Evolutionary conservation across 2,329 filamentous ascomycete species (phyloP).

Genomic region (Dendrostoma leiphaemia): DNA sequence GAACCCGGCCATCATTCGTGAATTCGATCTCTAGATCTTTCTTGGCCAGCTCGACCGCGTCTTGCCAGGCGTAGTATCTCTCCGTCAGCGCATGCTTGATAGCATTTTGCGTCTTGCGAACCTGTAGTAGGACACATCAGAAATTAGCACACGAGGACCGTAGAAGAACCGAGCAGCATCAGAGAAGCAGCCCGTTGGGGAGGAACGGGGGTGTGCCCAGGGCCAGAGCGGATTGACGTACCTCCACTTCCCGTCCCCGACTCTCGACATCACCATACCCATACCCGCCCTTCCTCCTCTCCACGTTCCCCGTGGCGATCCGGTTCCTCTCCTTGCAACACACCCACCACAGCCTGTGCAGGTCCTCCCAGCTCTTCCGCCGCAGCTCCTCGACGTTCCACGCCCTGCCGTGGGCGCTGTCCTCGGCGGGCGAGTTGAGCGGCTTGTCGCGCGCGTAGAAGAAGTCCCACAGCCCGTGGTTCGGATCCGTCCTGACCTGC

Average conservation of each 20-base stretch:
- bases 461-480: conserved; percentile 92
- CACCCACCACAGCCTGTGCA: conserved; percentile 92
- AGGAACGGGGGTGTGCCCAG: too few relatives aligned
- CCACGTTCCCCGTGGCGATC: conserved; percentile 72
- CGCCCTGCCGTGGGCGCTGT: conserved; percentile 69
- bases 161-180: too few relatives aligned
- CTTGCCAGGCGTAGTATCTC: conserved; percentile 83
- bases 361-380: conserved; percentile 87
- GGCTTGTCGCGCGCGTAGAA: conserved; percentile 70
- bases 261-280: conserved; percentile 73
- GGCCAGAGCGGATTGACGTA: conserved; percentile 48
- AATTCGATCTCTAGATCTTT: conserved; percentile 64
- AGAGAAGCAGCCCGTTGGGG: too few relatives aligned
- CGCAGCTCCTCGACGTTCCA: conserved; percentile 87
- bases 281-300: conserved; percentile 65
- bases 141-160: neutral
- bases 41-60: conserved; percentile 65
- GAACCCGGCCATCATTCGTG: neutral
- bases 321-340: conserved; percentile 90
- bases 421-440: conserved; percentile 71
- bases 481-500: conserved; percentile 57
- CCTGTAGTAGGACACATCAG: conserved; percentile 43
- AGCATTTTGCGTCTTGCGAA: conserved; percentile 71
- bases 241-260: conserved; percentile 60
- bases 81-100: conserved; percentile 88